These are phyloP conservation scores for Aspergillus tanneri DNA, from an alignment of 2,329 filamentous ascomycete species.

Conservation along the genomic window DNA sequence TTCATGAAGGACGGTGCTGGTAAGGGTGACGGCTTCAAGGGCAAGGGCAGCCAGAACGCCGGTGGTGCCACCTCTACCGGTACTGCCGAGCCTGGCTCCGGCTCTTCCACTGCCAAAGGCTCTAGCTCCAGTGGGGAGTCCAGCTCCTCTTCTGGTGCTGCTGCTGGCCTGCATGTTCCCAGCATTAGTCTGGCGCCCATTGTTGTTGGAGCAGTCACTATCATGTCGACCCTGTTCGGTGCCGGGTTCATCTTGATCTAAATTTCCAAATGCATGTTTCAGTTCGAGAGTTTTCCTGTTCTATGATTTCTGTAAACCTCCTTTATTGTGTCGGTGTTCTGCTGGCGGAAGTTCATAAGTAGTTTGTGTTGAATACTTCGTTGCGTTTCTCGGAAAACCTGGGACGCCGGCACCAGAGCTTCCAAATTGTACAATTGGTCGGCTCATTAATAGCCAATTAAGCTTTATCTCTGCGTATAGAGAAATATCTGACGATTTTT, in stretches of 20 bases:
- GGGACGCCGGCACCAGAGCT: slow-evolving; percentile 3
- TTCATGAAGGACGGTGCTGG: slow-evolving; percentile 61
- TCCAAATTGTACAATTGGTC: slow-evolving; percentile 19
- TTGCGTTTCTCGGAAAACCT: slow-evolving; percentile 1
- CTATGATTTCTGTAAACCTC: slow-evolving; percentile 11
- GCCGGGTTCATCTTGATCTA: slow-evolving; percentile 43
- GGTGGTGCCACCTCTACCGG: slow-evolving; percentile 51
- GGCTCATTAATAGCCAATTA: slow-evolving; percentile 9
- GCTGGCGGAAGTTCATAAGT: background rate
- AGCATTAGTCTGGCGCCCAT: slow-evolving; percentile 52
- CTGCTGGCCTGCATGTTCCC: slow-evolving; percentile 44
- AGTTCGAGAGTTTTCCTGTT: slow-evolving; percentile 15
- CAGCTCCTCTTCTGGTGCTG: slow-evolving; percentile 41
- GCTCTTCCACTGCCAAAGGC: slow-evolving; percentile 36
- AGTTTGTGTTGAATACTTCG: slow-evolving; percentile 7
- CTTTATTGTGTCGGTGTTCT: slow-evolving; percentile 2
- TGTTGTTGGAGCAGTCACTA: slow-evolving; percentile 52
- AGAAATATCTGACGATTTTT: slow-evolving; percentile 12
- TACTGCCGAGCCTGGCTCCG: slow-evolving; percentile 52
- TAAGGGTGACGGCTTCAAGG: slow-evolving; percentile 55
- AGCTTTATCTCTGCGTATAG: slow-evolving; percentile 7
- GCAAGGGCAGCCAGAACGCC: slow-evolving; percentile 56
- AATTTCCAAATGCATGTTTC: slow-evolving; percentile 6
- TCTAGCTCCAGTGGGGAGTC: slow-evolving; percentile 5
- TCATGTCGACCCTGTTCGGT: slow-evolving; percentile 55